These are phyloP conservation scores for Exophiala spinifera DNA, from an alignment of 2,329 filamentous ascomycete genomes.

Conservation along the genomic window DNA sequence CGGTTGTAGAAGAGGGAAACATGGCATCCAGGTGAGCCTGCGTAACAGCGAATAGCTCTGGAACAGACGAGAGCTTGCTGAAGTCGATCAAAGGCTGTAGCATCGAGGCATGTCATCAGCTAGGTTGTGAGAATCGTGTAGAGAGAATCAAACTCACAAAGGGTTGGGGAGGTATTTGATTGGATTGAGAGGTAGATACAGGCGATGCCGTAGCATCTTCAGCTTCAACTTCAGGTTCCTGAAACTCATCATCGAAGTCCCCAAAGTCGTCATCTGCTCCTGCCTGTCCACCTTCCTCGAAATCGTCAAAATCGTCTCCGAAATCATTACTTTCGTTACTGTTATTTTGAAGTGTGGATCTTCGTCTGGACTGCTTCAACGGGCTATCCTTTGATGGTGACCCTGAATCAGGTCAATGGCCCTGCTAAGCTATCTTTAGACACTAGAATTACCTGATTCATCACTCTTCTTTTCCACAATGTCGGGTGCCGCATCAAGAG, in stretches of 20 bases:
- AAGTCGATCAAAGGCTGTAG: conserved; percentile 47
- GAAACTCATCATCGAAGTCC: conserved; percentile 67
- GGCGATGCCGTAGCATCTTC: conserved; percentile 29
- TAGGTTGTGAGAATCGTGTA: conserved; percentile 16
- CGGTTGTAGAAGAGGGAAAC: conserved; percentile 42
- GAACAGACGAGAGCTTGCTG: conserved; percentile 48
- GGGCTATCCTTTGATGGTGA: conserved; percentile 55
- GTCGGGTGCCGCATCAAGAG: conserved; percentile 45
- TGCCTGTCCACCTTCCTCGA: conserved; percentile 50
- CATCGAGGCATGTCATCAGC: conserved; percentile 26
- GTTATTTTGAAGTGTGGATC: conserved; percentile 24
- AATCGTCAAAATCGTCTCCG: conserved; percentile 57
- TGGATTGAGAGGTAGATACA: conserved; percentile 33
- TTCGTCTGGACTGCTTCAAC: conserved; percentile 32
- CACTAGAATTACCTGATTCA: conserved; percentile 55
- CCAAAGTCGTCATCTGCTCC: conserved; percentile 56
- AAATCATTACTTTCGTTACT: conserved; percentile 61
- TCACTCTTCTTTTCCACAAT: conserved; percentile 43
- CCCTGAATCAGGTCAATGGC: conserved; percentile 61
- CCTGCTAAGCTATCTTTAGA: conserved; percentile 43
- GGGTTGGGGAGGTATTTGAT: conserved; percentile 17
- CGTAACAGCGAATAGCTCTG: conserved; percentile 41
- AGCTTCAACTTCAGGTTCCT: conserved; percentile 41
- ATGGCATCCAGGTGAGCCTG: conserved; percentile 42
- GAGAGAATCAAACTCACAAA: conserved; percentile 14